Evolutionary conservation across 176 grass and related monocot species (phyloP).

Genomic region (Carex cristatella): DNA sequence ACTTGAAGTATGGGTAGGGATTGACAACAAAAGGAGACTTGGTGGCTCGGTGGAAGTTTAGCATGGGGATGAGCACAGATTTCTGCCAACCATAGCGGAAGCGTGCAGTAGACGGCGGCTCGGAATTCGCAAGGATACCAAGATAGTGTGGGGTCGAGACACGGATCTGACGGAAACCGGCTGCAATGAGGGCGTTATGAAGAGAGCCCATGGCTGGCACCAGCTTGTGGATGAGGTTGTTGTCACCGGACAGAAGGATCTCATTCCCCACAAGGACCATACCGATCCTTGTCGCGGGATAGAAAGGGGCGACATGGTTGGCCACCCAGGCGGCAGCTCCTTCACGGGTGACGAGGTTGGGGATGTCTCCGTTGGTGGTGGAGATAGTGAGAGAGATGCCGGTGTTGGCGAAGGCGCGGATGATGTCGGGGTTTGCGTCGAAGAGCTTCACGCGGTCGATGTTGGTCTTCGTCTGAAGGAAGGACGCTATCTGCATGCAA

Average conservation of each 20-base stretch:
- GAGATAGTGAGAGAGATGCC: constrained; percentile 59
- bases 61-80: constrained; percentile 72
- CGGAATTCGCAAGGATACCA: constrained; percentile 45
- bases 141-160: constrained; percentile 75
- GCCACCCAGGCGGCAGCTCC: constrained; percentile 65
- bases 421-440: constrained; percentile 59
- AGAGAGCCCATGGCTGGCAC: constrained; percentile 70
- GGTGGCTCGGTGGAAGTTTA: constrained; percentile 51
- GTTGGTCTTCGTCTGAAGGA: constrained; percentile 47
- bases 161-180: constrained; percentile 46
- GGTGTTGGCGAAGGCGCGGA: constrained; percentile 68
- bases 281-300: constrained; percentile 59
- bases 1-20: constrained; percentile 88
- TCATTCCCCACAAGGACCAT: constrained; percentile 68
- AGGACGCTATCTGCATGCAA: constrained; percentile 31
- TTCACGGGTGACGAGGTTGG: constrained; percentile 29
- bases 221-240: constrained; percentile 49
- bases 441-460: constrained; percentile 90
- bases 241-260: constrained; percentile 54
- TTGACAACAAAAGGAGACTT: constrained; percentile 66
- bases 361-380: constrained; percentile 67
- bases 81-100: constrained; percentile 56
- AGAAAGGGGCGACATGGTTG: constrained; percentile 54
- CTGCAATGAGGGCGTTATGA: constrained; percentile 30
- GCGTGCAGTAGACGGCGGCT: constrained; percentile 49